Evolutionary conservation across 768 basidiomycete species (phyloP).

Genomic region (Boletus vinaceobasis): DNA sequence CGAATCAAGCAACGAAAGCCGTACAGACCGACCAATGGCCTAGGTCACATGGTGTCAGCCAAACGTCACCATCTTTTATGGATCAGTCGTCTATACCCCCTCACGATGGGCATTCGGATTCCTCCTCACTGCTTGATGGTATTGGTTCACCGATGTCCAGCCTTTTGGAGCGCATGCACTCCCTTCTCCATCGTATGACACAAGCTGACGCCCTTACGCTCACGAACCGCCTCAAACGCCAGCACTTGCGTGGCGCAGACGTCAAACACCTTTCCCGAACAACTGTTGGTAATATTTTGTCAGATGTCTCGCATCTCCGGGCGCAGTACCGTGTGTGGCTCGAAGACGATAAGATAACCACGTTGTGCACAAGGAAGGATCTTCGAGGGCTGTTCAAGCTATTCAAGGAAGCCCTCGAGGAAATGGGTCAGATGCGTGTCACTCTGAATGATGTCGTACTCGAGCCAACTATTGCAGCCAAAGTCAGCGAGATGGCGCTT

Average conservation of each 20-base stretch:
- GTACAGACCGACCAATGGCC: slow-evolving; percentile 62
- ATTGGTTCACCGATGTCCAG: slow-evolving; percentile 46
- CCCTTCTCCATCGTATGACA: slow-evolving; percentile 59
- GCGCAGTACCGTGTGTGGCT: slow-evolving; percentile 66
- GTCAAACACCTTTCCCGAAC: slow-evolving; percentile 81
- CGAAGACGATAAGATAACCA: slow-evolving; percentile 69
- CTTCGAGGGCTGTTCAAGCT: slow-evolving; percentile 79
- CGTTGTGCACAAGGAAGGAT: slow-evolving; percentile 71
- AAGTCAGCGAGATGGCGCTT: slow-evolving; percentile 68
- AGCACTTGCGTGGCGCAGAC: slow-evolving; percentile 82
- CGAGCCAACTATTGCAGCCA: slow-evolving; percentile 73
- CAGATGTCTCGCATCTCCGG: slow-evolving; percentile 69
- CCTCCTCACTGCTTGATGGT: slow-evolving; percentile 65
- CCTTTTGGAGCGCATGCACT: slow-evolving; percentile 60
- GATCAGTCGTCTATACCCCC: slow-evolving; percentile 44
- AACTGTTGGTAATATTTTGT: slow-evolving; percentile 70
- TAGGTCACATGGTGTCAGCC: slow-evolving; percentile 31
- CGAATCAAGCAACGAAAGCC: slow-evolving; percentile 56
- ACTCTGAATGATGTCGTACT: slow-evolving; percentile 87
- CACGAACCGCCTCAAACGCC: slow-evolving; percentile 86
- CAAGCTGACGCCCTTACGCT: slow-evolving; percentile 84
- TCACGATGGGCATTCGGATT: slow-evolving; percentile 66
- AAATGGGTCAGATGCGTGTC: slow-evolving; percentile 77
- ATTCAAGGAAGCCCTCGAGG: slow-evolving; percentile 78
- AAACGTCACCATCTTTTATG: slow-evolving; percentile 30